Base-by-base conservation (phyloP, 192 early-diverging fungal genomes). In the Helicostylum pulchrum region DNA sequence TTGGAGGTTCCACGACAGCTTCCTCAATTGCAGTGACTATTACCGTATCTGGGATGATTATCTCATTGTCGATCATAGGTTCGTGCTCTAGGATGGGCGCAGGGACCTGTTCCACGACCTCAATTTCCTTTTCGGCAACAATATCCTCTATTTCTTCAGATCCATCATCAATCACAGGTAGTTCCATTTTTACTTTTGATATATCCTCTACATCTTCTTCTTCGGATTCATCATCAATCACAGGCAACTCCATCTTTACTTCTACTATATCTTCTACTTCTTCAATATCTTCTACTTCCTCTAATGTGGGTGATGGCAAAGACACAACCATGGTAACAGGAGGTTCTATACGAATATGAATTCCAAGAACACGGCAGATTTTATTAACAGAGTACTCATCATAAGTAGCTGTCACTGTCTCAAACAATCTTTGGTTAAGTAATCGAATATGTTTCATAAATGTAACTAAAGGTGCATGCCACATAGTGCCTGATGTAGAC, bases 401-500 rank as follows among this genome's bases (percentile, higher is more conserved):
- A 19, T 64, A 64, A 0, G 62, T 64, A n/a, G 51, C 14, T 5
- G 66, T 48, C 4, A 71, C 43, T 7, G 43, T 58, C n/a, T 76
- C 69, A 60, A 76, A 76, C 10, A 71, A 17, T 12, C 57, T 52
- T 17, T 67, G 61, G 61, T 71, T 66, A 2, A 68, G 34, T 4
- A 71, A 39, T 14, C 65, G 26, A 20, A 76, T 17, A 55, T 72
- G 74, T 3, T 55, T 61, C 4, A 76, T 48, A 26, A 76, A 53
- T 4, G 50, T 31, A 8, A 72, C 43, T 12, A 76, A 8, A n/a
- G 69, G 65, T 11, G 17, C 49, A 49, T 76, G 66, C 15, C 39
- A 63, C 8, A 53, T 23, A 44, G 65, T 61, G 7, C 65, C 61
- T 15, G 65, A 48, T 12, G 65, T 39, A 12, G 70, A 64, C 2